These are phyloP conservation scores for Ophiobolus disseminans DNA, from an alignment of 2,329 filamentous ascomycete genomes.

Conservation along the genomic window DNA sequence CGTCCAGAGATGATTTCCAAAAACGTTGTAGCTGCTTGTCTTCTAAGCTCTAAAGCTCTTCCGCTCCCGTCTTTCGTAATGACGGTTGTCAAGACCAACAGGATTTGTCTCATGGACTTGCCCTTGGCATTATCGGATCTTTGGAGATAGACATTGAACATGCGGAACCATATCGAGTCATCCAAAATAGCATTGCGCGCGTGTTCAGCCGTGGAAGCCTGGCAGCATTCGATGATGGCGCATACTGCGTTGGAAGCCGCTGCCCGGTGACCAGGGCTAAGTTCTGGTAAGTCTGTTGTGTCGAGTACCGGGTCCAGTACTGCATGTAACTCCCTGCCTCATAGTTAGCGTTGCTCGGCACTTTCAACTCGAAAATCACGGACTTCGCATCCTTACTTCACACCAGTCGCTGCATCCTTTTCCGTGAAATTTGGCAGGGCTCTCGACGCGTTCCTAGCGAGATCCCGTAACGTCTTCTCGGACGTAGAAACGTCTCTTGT, in stretches of 20 bases:
- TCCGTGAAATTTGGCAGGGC: conserved; percentile 34
- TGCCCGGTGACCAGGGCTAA: conserved; percentile 50
- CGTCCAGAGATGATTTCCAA: conserved; percentile 67
- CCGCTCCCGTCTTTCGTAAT: conserved; percentile 38
- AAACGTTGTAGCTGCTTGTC: conserved; percentile 50
- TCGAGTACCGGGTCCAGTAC: conserved; percentile 39
- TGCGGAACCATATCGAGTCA: conserved; percentile 47
- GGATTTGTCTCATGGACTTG: conserved; percentile 57
- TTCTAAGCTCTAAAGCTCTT: conserved; percentile 32
- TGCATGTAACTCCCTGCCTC: conserved; percentile 36
- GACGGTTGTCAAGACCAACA: conserved; percentile 49
- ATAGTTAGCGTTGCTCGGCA: conserved; percentile 23
- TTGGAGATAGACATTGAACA: conserved; percentile 52
- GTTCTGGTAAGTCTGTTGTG: conserved; percentile 41
- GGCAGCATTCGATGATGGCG: conserved; percentile 51
- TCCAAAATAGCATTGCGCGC: conserved; percentile 43
- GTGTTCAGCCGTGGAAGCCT: conserved; percentile 35
- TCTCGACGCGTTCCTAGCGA: conserved; percentile 34
- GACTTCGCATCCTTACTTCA: conserved; percentile 49
- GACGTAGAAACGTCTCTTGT: no score
- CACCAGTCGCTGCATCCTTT: conserved; percentile 31
- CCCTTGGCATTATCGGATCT: conserved; percentile 53
- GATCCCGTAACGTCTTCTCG: conserved; percentile 35
- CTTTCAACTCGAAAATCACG: conserved; percentile 34
- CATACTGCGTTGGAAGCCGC: conserved; percentile 57